phyloP scores from a whole-genome alignment of 371 early-diverging fungal species.

The Lichtheimia ramosa region DNA sequence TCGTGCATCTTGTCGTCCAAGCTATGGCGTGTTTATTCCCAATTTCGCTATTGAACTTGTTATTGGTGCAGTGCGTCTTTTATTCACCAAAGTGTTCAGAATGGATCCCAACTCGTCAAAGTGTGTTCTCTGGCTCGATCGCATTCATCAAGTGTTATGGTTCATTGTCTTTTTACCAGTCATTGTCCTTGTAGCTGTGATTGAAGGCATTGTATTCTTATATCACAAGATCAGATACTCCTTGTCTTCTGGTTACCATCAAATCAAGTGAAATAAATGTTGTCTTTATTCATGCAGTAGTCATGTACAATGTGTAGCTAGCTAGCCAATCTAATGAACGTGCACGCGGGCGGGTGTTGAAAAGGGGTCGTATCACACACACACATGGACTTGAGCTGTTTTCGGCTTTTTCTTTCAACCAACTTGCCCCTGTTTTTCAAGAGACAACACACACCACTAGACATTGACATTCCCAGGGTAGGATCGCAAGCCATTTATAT shows the following conservation, averaged over 20 bases:
- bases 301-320: too few species aligned
- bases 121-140: conserved; percentile 22
- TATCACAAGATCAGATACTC: not conserved
- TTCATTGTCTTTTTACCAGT: conserved; percentile 36
- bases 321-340: too few species aligned
- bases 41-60: conserved; percentile 29
- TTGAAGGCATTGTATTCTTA: conserved; percentile 13
- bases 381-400: too few species aligned
- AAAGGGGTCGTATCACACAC: too few species aligned
- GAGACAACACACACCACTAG: too few species aligned
- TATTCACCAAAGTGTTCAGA: conserved; percentile 4
- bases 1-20: conserved; percentile 12
- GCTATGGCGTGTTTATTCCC: conserved; percentile 27
- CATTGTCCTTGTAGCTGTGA: conserved; percentile 22
- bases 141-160: conserved; percentile 35
- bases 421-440: too few species aligned
- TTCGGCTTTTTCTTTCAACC: too few species aligned
- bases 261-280: not conserved
- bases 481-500: too few species aligned
- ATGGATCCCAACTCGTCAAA: conserved; percentile 7
- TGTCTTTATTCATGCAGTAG: too few species aligned
- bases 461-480: too few species aligned
- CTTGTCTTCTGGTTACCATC: too few species aligned
- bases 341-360: too few species aligned
- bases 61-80: conserved; percentile 17